Percentiles rank a stretch among this genome's conserved stretches.
phyloP scores from a whole-genome alignment of 2,329 filamentous ascomycete species.

The Hypoxylon sp. region DNA sequence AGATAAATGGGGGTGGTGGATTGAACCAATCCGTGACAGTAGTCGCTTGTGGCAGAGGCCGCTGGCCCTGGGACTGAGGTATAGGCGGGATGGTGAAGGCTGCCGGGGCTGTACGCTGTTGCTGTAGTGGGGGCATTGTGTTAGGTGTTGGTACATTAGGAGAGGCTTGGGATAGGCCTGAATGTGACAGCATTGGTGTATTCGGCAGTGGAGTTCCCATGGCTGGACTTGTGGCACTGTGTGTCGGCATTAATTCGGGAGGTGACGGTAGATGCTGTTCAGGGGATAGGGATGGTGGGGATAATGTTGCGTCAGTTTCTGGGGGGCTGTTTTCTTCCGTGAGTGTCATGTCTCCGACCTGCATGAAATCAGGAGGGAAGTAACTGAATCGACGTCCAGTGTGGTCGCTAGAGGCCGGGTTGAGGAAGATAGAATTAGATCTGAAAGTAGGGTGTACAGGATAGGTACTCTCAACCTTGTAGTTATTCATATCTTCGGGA shows the following conservation, averaged over 20 bases:
- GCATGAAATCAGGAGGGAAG: conserved; percentile 65
- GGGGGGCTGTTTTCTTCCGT: conserved; percentile 44
- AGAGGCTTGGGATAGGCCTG: conserved; percentile 37
- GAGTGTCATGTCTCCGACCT: conserved; percentile 47
- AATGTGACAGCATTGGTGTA: conserved; percentile 38
- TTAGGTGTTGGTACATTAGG: conserved; percentile 38
- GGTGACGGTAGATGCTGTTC: conserved; percentile 42
- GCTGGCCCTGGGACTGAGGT: conserved; percentile 49
- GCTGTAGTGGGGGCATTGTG: conserved; percentile 28
- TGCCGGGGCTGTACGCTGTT: conserved; percentile 41
- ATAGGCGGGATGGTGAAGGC: conserved; percentile 55
- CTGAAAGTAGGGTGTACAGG: conserved; percentile 64
- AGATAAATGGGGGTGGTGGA: conserved; percentile 61
- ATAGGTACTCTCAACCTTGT: conserved; percentile 54
- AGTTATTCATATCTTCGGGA: conserved; percentile 61
- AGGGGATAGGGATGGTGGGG: conserved; percentile 44
- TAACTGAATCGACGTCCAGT: conserved; percentile 69
- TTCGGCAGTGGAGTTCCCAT: conserved; percentile 42
- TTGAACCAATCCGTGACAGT: conserved; percentile 61
- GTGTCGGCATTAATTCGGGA: conserved; percentile 41
- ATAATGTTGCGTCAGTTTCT: conserved; percentile 42
- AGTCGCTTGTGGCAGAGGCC: conserved; percentile 54
- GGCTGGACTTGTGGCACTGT: conserved; percentile 36
- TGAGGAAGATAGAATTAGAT: conserved; percentile 72
- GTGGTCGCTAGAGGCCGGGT: conserved; percentile 62